Evolutionary conservation across 1,139 yeast genomes (phyloP).

Genomic region (Sugiyamaella novakii): DNA sequence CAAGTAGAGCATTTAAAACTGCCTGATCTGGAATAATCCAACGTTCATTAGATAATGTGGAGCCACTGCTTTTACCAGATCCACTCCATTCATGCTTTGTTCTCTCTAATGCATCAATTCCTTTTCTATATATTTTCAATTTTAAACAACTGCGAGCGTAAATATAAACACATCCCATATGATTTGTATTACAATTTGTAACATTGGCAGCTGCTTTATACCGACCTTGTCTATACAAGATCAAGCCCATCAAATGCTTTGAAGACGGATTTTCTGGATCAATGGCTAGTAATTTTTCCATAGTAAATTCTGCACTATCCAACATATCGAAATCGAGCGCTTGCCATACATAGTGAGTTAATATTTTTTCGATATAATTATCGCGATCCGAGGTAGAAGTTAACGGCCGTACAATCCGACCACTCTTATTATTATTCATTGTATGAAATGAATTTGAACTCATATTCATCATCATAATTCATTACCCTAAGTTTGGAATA

Average conservation of each 20-base stretch:
- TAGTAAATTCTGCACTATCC: slow-evolving; percentile 76
- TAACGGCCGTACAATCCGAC: neutral
- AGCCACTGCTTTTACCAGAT: slow-evolving; percentile 2
- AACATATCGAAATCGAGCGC: slow-evolving; percentile 71
- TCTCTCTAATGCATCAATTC: slow-evolving; percentile 58
- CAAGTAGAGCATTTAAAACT: slow-evolving; percentile 65
- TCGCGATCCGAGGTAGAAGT: slow-evolving; percentile 10
- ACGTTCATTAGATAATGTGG: slow-evolving; percentile 25
- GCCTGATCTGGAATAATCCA: slow-evolving; percentile 62
- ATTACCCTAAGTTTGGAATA: too few relatives aligned
- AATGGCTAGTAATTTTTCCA: slow-evolving; percentile 69
- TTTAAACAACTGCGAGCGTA: slow-evolving; percentile 67
- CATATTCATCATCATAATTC: slow-evolving; percentile 4
- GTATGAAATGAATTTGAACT: slow-evolving; percentile 11
- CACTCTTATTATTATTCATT: slow-evolving; percentile 1
- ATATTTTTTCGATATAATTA: slow-evolving; percentile 21
- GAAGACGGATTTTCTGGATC: slow-evolving; percentile 56
- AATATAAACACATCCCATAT: slow-evolving; percentile 70
- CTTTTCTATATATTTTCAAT: slow-evolving; percentile 61
- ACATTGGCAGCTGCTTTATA: slow-evolving; percentile 54
- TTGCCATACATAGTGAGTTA: slow-evolving; percentile 52
- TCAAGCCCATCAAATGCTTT: slow-evolving; percentile 63
- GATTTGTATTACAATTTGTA: slow-evolving; percentile 41
- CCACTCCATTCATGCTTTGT: slow-evolving; percentile 15
- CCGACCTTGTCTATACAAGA: slow-evolving; percentile 57